Evolutionary conservation across 208 protist genomes (phyloP), one percentile per base, ranked within the genome.

Genomic region (Polymyxa betae): DNA sequence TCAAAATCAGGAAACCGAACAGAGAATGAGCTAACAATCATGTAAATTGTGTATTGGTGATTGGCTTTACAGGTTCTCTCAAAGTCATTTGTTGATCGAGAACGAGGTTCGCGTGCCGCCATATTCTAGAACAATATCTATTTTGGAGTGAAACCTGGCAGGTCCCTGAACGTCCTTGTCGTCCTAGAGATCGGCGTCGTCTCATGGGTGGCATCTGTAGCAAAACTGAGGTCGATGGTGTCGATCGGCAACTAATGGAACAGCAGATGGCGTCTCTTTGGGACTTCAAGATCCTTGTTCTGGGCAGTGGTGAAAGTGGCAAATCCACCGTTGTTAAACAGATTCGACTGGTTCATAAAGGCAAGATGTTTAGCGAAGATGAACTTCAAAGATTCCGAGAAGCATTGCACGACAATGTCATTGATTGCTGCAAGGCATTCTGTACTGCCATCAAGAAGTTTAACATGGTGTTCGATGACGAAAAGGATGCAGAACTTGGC

Each of bases 361-460:
- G 72, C 16, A 82, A 82, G 72, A n/a, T 82, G 16, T 82, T 82
- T n/a, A 40, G 16, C n/a, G 72, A 82, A n/a, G 72, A 82, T 35
- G 72, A 82, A 43, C 72, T 82, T 5, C 35, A 35, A n/a, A 5
- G 72, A 43, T 82, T 82, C 72, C 72, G 72, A 20, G 72, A 82
- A 20, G 72, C 72, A 20, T 35, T 82, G n/a, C 72, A 45, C 72
- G 72, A 82, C 72, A 82, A 82, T 35, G 72, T 82, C 72, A n/a
- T 82, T n/a, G 72, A 82, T n/a, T 82, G 72, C n/a, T 82, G 72
- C 35, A 82, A 82, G n/a, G 72, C 72, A n/a, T 82, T 82, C 72
- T 82, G 72, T 43, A 35, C 16, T 5, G 72, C 72, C 16, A n/a
- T 82, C 72, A n/a, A 38, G 35, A 35, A 43, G n/a, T 82, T 82